These are phyloP conservation scores for Candida vaughaniae DNA, from an alignment of 805 yeast species.

Conservation along the genomic window DNA sequence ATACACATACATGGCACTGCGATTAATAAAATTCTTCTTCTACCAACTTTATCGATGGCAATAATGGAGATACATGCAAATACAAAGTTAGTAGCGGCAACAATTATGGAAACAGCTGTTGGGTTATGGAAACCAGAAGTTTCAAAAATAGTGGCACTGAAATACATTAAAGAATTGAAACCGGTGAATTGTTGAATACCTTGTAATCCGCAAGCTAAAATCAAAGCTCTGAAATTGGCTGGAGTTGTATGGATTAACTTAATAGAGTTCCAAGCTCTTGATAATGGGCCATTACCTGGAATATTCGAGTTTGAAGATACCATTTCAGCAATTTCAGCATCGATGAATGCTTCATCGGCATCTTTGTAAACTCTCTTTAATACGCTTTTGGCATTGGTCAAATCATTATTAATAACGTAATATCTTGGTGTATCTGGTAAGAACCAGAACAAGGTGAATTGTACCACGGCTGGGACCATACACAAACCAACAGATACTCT, in stretches of 20 bases:
- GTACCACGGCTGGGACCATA: slow-evolving; percentile 80
- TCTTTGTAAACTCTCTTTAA: slow-evolving; percentile 60
- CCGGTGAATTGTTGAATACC: slow-evolving; percentile 97
- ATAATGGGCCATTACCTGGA: slow-evolving; percentile 40
- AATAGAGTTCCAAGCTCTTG: slow-evolving; percentile 58
- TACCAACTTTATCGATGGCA: slow-evolving; percentile 83
- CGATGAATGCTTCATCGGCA: slow-evolving; percentile 63
- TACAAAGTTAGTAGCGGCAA: slow-evolving; percentile 92
- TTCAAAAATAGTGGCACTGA: slow-evolving; percentile 88
- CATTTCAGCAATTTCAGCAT: slow-evolving; percentile 68
- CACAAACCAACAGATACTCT: slow-evolving; percentile 88
- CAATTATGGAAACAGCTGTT: slow-evolving; percentile 90
- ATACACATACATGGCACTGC: slow-evolving; percentile 86
- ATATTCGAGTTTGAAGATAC: slow-evolving; percentile 42
- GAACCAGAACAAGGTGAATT: slow-evolving; percentile 73
- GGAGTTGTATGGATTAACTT: slow-evolving; percentile 64
- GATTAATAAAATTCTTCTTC: slow-evolving; percentile 73
- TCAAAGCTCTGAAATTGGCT: slow-evolving; percentile 83
- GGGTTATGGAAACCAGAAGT: slow-evolving; percentile 86
- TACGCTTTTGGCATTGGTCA: slow-evolving; percentile 66
- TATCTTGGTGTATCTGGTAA: slow-evolving; percentile 96
- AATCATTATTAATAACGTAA: slow-evolving; percentile 68
- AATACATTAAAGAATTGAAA: slow-evolving; percentile 94
- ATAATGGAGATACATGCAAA: slow-evolving; percentile 84
- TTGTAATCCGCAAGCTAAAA: slow-evolving; percentile 90